Conservation (phyloP, 2,329 filamentous ascomycete species). For the Thelonectria discophora region DNA sequence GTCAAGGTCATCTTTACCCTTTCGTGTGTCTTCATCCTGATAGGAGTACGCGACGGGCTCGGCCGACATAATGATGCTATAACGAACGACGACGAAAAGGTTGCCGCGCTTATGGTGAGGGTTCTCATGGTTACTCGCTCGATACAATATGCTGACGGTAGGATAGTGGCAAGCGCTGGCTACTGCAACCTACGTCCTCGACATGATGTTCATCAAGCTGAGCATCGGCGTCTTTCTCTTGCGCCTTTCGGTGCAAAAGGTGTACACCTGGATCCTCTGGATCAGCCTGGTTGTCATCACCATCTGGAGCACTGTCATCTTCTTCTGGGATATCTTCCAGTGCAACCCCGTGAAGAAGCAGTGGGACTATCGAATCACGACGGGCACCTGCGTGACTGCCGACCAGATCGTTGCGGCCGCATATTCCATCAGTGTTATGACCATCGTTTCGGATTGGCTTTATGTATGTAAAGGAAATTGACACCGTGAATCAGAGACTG, state of each 20-base stretch:
- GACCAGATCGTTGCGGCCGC: constrained; percentile 57
- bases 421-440: constrained; percentile 62
- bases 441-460: constrained; percentile 62
- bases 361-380: constrained; percentile 61
- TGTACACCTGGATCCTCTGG: constrained; percentile 60
- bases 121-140: background rate
- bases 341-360: constrained; percentile 60
- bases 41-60: constrained; percentile 54
- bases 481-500: constrained; percentile 8
- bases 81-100: constrained; percentile 48
- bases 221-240: constrained; percentile 64
- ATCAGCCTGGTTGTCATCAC: constrained; percentile 56
- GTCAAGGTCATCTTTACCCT: constrained; percentile 56
- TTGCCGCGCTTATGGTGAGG: constrained; percentile 57
- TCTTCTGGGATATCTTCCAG: constrained; percentile 63
- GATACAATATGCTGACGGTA: constrained; percentile 21
- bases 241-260: constrained; percentile 54
- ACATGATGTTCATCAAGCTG: constrained; percentile 67
- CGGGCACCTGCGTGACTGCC: constrained; percentile 54
- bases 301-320: constrained; percentile 57
- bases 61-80: constrained; percentile 59
- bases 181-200: constrained; percentile 58
- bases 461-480: constrained; percentile 49
- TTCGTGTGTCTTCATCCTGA: constrained; percentile 57
- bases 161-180: constrained; percentile 60